Conservation (phyloP, 2,329 filamentous ascomycete species). For the Graphiopsis chlorocephala region DNA sequence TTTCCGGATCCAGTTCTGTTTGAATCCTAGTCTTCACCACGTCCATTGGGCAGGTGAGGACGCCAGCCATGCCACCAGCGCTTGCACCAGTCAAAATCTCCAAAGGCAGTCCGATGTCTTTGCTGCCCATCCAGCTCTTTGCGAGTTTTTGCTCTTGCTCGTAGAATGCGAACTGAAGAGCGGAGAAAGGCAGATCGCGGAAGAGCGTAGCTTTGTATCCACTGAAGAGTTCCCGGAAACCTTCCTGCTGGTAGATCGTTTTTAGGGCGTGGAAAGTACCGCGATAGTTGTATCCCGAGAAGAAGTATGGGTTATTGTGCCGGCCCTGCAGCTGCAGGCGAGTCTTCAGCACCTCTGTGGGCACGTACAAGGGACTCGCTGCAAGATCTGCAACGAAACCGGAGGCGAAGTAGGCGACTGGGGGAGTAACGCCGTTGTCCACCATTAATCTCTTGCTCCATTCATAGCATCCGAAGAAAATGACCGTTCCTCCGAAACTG, state of each 20-base stretch:
- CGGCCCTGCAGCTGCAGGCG: constrained; percentile 90
- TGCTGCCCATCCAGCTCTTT: constrained; percentile 70
- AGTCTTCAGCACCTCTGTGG: constrained; percentile 97
- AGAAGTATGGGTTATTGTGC: constrained; percentile 91
- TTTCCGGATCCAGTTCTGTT: constrained; percentile 71
- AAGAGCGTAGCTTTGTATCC: constrained; percentile 97
- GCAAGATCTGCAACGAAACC: constrained; percentile 92
- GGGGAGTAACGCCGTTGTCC: constrained; percentile 76
- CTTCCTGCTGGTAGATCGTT: constrained; percentile 81
- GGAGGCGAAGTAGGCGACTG: constrained; percentile 79
- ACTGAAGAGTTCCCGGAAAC: constrained; percentile 81
- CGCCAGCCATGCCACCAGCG: constrained; percentile 88
- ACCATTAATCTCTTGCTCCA: constrained; percentile 88
- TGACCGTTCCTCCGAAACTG: constrained; percentile 87
- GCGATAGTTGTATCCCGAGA: constrained; percentile 93
- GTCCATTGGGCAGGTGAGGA: constrained; percentile 92
- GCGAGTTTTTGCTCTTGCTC: constrained; percentile 88
- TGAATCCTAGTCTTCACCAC: constrained; percentile 97
- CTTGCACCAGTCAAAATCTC: constrained; percentile 87
- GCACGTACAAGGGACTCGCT: constrained; percentile 90
- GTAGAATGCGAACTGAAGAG: constrained; percentile 96
- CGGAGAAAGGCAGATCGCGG: constrained; percentile 92
- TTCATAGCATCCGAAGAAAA: constrained; percentile 97
- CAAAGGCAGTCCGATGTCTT: constrained; percentile 79
- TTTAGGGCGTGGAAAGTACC: constrained; percentile 78